Evolutionary conservation across 768 basidiomycete species (phyloP).

Genomic region (Pisolithus marmoratus): DNA sequence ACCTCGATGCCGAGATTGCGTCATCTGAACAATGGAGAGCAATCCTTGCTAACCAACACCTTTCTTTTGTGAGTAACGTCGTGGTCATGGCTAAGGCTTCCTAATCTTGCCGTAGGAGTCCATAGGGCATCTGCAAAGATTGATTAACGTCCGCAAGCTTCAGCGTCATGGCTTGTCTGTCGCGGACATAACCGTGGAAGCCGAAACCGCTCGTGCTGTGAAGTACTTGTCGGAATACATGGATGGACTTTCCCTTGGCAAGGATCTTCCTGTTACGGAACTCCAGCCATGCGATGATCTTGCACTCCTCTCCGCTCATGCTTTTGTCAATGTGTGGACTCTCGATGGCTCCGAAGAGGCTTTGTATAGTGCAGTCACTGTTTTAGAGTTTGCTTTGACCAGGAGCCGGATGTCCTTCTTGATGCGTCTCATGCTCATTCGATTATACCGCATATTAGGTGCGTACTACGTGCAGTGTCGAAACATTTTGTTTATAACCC

Average conservation of each 20-base stretch:
- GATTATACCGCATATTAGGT: constrained; percentile 82
- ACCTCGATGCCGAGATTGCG: constrained; percentile 45
- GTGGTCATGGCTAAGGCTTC: constrained; percentile 6
- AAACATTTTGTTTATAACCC: background rate
- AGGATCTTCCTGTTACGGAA: constrained; percentile 63
- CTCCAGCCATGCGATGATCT: constrained; percentile 87
- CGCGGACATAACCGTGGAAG: constrained; percentile 48
- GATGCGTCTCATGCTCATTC: constrained; percentile 68
- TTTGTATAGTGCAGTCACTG: constrained; percentile 56
- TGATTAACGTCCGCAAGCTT: constrained; percentile 74
- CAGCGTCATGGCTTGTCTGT: constrained; percentile 51
- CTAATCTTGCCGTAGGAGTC: constrained; percentile 35
- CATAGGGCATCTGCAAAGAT: constrained; percentile 49
- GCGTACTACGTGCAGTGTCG: constrained; percentile 9
- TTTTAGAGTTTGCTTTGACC: constrained; percentile 67
- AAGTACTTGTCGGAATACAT: constrained; percentile 59
- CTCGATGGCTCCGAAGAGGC: constrained; percentile 48
- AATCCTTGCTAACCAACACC: constrained; percentile 44
- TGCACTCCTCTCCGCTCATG: constrained; percentile 65
- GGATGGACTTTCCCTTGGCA: constrained; percentile 60
- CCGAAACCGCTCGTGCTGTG: constrained; percentile 47
- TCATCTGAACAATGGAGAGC: constrained; percentile 46
- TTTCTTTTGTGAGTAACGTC: constrained; percentile 41
- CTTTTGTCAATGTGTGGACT: constrained; percentile 59
- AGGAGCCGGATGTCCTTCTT: constrained; percentile 79